These are phyloP conservation scores for Lepidium africanum DNA, from an alignment of 345 rosid species.

Conservation along the genomic window DNA sequence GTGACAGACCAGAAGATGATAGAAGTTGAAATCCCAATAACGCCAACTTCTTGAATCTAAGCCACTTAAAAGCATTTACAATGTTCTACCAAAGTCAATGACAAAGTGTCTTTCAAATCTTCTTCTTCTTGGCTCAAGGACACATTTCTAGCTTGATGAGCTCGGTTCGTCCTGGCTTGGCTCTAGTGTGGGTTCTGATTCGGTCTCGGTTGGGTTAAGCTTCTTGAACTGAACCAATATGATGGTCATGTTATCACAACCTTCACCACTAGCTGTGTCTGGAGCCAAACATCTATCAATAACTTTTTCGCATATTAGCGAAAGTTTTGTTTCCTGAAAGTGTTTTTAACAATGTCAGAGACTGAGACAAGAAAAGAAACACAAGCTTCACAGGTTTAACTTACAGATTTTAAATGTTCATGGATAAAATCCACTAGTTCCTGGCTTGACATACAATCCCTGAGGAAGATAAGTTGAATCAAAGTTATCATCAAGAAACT, in stretches of 20 bases:
- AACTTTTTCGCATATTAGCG: slow-evolving; percentile 72
- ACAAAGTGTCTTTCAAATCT: neutral
- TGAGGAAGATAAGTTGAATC: slow-evolving; percentile 3
- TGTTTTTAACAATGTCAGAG: neutral
- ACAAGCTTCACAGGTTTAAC: neutral
- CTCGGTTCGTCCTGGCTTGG: slow-evolving; percentile 22
- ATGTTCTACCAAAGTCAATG: slow-evolving; percentile 6
- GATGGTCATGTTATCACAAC: slow-evolving; percentile 99
- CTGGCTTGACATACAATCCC: slow-evolving; percentile 93
- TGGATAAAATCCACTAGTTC: slow-evolving; percentile 64
- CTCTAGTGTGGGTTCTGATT: slow-evolving; percentile 14
- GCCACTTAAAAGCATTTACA: slow-evolving; percentile 21
- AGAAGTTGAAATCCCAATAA: slow-evolving; percentile 2
- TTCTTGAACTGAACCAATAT: slow-evolving; percentile 79
- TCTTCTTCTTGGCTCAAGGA: neutral
- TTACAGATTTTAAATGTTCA: slow-evolving; percentile 48
- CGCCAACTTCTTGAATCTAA: slow-evolving; percentile 9
- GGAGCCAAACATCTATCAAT: slow-evolving; percentile 89
- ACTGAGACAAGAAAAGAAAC: neutral
- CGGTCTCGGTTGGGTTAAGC: neutral
- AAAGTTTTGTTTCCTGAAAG: slow-evolving; percentile 74
- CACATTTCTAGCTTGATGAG: slow-evolving; percentile 21
- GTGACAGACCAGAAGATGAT: neutral
- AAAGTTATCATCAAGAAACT: slow-evolving; percentile 8
- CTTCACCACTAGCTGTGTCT: slow-evolving; percentile 62